These are phyloP conservation scores for Cordia subcordata DNA, from an alignment of 257 asterid species.

Conservation along the genomic window DNA sequence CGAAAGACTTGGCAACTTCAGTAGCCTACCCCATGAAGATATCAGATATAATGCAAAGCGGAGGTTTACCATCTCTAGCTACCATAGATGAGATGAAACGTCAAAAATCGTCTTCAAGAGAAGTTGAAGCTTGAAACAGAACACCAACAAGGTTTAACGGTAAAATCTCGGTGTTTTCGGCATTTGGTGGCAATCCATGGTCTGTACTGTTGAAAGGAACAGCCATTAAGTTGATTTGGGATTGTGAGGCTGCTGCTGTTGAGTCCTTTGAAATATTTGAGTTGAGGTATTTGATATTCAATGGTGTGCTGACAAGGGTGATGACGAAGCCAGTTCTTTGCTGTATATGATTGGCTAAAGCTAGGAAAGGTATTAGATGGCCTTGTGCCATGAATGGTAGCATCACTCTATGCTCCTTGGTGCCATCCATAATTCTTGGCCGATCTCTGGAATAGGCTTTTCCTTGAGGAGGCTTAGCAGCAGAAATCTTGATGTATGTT, in stretches of 20 bases:
- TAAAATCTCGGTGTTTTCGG: slow-evolving; percentile 70
- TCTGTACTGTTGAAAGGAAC: slow-evolving; percentile 51
- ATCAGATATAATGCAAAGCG: slow-evolving; percentile 78
- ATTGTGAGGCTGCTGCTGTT: background rate
- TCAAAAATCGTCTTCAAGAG: slow-evolving; percentile 41
- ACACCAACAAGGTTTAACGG: slow-evolving; percentile 34
- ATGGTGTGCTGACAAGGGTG: slow-evolving; percentile 23
- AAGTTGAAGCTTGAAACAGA: slow-evolving; percentile 40
- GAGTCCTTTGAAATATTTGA: slow-evolving; percentile 24
- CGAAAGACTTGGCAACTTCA: slow-evolving; percentile 53
- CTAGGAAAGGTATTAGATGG: slow-evolving; percentile 30
- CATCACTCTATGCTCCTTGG: slow-evolving; percentile 21
- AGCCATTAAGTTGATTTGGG: slow-evolving; percentile 33
- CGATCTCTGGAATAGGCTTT: no score
- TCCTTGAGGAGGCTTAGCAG: no score
- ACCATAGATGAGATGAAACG: slow-evolving; percentile 29
- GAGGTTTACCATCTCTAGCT: slow-evolving; percentile 40
- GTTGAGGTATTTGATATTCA: slow-evolving; percentile 39
- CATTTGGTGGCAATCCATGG: slow-evolving; percentile 65
- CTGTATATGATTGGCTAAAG: slow-evolving; percentile 20
- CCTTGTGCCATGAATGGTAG: slow-evolving; percentile 36
- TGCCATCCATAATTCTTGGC: slow-evolving; percentile 3
- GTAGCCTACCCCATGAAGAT: slow-evolving; percentile 67
- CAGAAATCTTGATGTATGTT: no score
- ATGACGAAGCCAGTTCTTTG: slow-evolving; percentile 13